phyloP scores from a whole-genome alignment of 1,284 basidiomycete genomes.

The Exsudoporus floridanus region DNA sequence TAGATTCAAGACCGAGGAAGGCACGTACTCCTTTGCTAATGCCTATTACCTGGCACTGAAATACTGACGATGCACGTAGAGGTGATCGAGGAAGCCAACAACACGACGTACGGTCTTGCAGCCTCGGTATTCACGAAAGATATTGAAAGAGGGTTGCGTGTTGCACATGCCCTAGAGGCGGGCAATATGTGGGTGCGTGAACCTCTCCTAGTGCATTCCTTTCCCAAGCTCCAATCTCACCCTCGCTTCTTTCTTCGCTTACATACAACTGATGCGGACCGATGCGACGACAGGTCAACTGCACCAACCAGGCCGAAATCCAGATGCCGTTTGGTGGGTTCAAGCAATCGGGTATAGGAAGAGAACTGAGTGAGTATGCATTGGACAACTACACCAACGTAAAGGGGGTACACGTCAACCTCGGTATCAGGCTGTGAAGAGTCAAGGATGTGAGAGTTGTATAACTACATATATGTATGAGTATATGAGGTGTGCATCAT shows the following conservation, averaged over 20 bases:
- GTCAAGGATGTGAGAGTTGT: not conserved
- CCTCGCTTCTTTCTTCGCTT: not conserved
- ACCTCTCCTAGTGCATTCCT: not conserved
- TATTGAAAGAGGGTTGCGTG: conserved; percentile 63
- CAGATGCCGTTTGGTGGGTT: conserved; percentile 77
- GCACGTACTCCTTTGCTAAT: not conserved
- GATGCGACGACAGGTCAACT: conserved; percentile 54
- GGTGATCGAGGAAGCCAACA: conserved; percentile 66
- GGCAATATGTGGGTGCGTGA: conserved; percentile 63
- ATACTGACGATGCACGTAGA: conserved; percentile 35
- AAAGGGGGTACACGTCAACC: conserved; percentile 68
- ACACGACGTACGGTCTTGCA: conserved; percentile 74
- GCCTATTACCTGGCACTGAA: not conserved
- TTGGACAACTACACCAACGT: conserved; percentile 64
- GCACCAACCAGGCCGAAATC: conserved; percentile 57
- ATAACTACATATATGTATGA: not conserved
- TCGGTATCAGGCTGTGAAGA: conserved; percentile 31
- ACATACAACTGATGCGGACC: not conserved
- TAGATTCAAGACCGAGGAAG: conserved; percentile 23
- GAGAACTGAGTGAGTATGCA: conserved; percentile 76
- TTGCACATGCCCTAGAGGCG: conserved; percentile 71
- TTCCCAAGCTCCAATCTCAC: not conserved
- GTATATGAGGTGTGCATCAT: not conserved
- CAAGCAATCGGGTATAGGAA: conserved; percentile 78
- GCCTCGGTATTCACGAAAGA: conserved; percentile 77